A percentile compares a stretch with the other conserved stretches of the same genome.
Conservation (phyloP, 73 alveolate genomes). For the Halteria grandinella region DNA sequence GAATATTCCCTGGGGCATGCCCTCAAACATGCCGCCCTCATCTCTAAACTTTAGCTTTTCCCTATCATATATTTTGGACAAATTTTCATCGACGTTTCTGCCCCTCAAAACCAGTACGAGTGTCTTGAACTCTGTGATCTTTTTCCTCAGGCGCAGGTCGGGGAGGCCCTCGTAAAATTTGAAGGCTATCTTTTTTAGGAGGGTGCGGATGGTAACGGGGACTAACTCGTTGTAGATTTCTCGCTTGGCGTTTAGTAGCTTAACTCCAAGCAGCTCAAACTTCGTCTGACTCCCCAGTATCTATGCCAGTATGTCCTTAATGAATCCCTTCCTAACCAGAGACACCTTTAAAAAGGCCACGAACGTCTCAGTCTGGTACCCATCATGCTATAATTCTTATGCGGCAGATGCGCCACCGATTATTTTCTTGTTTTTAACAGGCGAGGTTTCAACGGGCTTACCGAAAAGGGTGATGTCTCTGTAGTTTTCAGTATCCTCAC, state of each 20-base stretch:
- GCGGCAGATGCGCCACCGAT: constrained; percentile 2
- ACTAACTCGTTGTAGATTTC: not conserved
- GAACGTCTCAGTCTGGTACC: constrained; percentile 23
- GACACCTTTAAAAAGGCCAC: constrained; percentile 42
- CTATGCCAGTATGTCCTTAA: not conserved
- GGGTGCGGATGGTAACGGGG: constrained; percentile 4
- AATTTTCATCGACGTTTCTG: constrained; percentile 20
- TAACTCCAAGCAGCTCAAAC: constrained; percentile 40
- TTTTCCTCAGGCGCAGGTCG: constrained; percentile 11
- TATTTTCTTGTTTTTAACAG: not conserved
- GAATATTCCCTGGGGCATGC: constrained; percentile 40
- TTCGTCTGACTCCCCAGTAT: not conserved
- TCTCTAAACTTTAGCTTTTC: constrained; percentile 16
- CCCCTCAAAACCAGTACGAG: constrained; percentile 44
- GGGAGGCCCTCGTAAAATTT: constrained; percentile 34
- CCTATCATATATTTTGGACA: constrained; percentile 23
- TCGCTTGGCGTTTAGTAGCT: not conserved
- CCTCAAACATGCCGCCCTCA: not conserved
- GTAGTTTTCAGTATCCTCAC: constrained; percentile 7
- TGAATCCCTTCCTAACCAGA: constrained; percentile 4
- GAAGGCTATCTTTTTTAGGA: constrained; percentile 22
- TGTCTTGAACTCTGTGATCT: constrained; percentile 27
- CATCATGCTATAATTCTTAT: not conserved
- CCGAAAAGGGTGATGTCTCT: not conserved
- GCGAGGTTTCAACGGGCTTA: not conserved